Base-by-base conservation (phyloP, 768 basidiomycete species). In the Suillus subalutaceus region DNA sequence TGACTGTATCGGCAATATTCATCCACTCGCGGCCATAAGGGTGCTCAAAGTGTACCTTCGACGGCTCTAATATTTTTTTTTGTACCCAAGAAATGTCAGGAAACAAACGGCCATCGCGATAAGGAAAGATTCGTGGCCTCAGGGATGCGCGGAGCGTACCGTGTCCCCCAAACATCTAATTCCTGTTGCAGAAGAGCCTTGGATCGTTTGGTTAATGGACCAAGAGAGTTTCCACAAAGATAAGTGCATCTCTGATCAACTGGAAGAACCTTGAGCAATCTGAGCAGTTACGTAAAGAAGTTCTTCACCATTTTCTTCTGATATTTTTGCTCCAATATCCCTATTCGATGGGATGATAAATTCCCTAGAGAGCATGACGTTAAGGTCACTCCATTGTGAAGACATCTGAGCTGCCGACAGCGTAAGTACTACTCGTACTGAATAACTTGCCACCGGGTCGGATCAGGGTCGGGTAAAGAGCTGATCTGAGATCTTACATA, bases 141-240 rank as follows among this genome's bases (percentile, higher is more conserved):
- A 30, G 23, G 38, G 58, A 59, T 41, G 40, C 16, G n/a, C 15
- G 9, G 23, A 2, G 73, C 83, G 74, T 72, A 90, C 90, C 83
- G 83, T 64, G 88, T 85, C 41, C 84, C 88, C 97, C 97, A 99
- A 37, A 90, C 89, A 59, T 85, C 75, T 61, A 99, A 78, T 77
- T 99, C 97, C 77, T 97, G 87, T 68, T 91, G 80, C 18, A 99
- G 81, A 53, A 96, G 82, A 67, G 82, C 75, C 68, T 85, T 84
- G 38, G 96, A 91, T 44, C 86, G 82, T 75, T 89, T 93, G 53
- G 92, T 86, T 72, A 93, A 81, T 63, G 91, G 83, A 5, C 97
- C 97, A 12, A 99, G 85, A 32, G 96, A 98, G 80, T 99, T 99
- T 41, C 97, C 97, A 75, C 94, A 96, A 62, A 99, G 88, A 77